phyloP scores from a whole-genome alignment of 169 alveolate species.

The Neospora caninum region DNA sequence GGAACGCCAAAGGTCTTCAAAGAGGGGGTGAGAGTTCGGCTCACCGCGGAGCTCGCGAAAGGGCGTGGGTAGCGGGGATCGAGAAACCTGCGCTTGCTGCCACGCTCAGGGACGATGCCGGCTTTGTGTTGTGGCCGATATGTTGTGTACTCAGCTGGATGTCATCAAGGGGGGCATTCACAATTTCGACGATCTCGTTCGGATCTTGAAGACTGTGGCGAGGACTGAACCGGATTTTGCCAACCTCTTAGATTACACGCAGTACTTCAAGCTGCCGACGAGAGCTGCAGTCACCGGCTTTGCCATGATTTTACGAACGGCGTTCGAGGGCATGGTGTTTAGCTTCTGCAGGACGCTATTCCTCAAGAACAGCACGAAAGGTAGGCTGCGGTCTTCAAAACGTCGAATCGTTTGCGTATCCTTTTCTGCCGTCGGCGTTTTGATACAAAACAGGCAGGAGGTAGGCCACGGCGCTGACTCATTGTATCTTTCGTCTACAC shows the following conservation, averaged over 20 bases:
- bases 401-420: too few species aligned
- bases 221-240: constrained; percentile 43
- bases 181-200: constrained; percentile 41
- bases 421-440: too few species aligned
- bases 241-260: constrained; percentile 49
- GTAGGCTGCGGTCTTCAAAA: not conserved
- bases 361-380: constrained; percentile 2
- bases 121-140: not conserved
- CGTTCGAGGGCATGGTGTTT: constrained; percentile 59
- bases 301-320: constrained; percentile 60
- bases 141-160: constrained; percentile 40
- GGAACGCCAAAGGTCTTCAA: constrained; percentile 55
- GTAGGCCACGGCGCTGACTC: too few species aligned
- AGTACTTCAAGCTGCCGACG: constrained; percentile 60
- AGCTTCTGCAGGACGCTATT: constrained; percentile 49
- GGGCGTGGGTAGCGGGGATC: not conserved
- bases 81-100: not conserved
- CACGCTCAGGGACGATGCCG: not conserved
- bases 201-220: constrained; percentile 38
- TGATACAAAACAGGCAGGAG: too few species aligned
- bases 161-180: constrained; percentile 36
- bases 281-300: constrained; percentile 63
- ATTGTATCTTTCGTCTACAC: too few species aligned
- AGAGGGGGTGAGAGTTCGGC: constrained; percentile 27
- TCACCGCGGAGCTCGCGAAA: not conserved